These are phyloP conservation scores for Claviceps sp. DNA, from an alignment of 2,329 filamentous ascomycete species.

Conservation along the genomic window DNA sequence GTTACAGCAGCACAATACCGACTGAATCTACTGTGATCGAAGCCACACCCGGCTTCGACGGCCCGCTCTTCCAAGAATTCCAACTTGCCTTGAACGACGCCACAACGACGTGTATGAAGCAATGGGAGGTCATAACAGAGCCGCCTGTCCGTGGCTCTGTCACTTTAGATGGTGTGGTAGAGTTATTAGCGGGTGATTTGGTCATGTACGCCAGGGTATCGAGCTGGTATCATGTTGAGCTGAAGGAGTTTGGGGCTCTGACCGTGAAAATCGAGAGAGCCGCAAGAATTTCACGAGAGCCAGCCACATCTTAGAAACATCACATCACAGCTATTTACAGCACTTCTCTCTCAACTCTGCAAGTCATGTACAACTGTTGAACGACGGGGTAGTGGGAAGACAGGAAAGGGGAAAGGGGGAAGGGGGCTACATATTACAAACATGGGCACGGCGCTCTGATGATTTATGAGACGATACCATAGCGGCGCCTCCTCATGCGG, in stretches of 20 bases:
- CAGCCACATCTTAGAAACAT: constrained; percentile 16
- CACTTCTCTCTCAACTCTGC: not conserved
- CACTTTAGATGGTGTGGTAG: constrained; percentile 39
- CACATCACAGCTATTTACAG: not conserved
- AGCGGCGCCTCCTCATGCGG: not conserved
- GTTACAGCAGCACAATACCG: constrained; percentile 20
- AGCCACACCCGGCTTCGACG: constrained; percentile 12
- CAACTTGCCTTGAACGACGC: constrained; percentile 20
- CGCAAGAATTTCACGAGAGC: constrained; percentile 20
- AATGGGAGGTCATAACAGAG: constrained; percentile 30
- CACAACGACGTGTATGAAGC: constrained; percentile 24
- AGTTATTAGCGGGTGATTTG: constrained; percentile 32
- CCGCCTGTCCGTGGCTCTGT: constrained; percentile 38
- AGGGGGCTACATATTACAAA: not conserved
- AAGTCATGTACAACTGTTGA: not conserved
- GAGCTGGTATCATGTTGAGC: constrained; percentile 44
- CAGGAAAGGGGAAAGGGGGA: not conserved
- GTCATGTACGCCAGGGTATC: constrained; percentile 36
- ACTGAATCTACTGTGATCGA: constrained; percentile 15
- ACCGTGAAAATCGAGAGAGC: no score
- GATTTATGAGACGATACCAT: constrained; percentile 15
- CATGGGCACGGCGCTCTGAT: constrained; percentile 7
- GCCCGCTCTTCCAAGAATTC: constrained; percentile 22
- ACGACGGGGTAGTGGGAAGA: not conserved
- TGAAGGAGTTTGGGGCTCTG: constrained; percentile 27